Evolutionary conservation across 192 early-diverging fungal species (phyloP).

Genomic region (Glomus cerebriforme): DNA sequence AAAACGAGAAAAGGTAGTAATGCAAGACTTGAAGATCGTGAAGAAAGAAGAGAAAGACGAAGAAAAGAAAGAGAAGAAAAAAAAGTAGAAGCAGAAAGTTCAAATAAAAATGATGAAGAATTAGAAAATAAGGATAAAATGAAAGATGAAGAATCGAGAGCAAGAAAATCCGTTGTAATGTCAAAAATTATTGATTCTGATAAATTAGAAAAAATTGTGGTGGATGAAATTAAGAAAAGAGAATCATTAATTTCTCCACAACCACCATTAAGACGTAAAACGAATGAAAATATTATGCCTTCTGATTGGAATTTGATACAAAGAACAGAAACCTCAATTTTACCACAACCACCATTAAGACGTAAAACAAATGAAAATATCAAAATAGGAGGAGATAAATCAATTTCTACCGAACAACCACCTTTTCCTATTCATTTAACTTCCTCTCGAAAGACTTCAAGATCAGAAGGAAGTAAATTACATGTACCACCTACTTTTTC

Average conservation of each 20-base stretch:
- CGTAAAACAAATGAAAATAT: neutral
- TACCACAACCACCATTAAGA: neutral
- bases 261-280: constrained; percentile 7
- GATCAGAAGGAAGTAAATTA: neutral
- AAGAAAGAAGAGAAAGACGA: constrained; percentile 24
- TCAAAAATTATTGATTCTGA: neutral
- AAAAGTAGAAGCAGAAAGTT: no score
- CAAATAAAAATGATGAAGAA: neutral
- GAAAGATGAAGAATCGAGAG: neutral
- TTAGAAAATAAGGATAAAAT: neutral
- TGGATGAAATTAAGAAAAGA: neutral
- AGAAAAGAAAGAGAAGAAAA: constrained; percentile 10
- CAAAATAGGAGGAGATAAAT: neutral
- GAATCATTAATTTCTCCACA: neutral
- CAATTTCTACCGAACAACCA: neutral
- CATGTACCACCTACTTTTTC: neutral
- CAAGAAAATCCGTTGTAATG: neutral
- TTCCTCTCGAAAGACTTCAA: neutral
- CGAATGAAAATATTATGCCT: neutral
- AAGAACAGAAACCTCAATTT: neutral
- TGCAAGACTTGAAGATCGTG: constrained; percentile 26
- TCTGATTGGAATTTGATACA: neutral
- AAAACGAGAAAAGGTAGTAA: constrained; percentile 31
- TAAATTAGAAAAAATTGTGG: neutral
- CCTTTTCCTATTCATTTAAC: constrained; percentile 20